Conservation (phyloP, 192 early-diverging fungal species). For the Rhizophlyctis rosea region DNA sequence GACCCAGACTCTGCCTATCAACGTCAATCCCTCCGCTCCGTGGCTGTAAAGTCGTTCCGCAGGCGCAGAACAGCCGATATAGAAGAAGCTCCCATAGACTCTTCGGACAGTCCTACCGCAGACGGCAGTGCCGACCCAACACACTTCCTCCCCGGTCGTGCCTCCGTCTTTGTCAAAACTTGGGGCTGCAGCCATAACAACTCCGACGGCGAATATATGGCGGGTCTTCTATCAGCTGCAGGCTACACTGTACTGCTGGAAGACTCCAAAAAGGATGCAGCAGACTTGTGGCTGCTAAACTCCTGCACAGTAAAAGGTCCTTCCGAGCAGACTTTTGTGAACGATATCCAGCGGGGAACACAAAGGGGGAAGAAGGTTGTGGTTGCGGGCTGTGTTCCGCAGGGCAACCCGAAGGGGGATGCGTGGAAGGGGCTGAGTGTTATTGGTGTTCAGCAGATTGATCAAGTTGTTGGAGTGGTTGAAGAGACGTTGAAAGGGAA, state of each 20-base stretch:
- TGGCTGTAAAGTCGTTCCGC: neutral
- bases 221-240: conserved; percentile 46
- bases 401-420: conserved; percentile 32
- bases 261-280: conserved; percentile 29
- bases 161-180: conserved; percentile 47
- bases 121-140: neutral
- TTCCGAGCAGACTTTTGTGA: conserved; percentile 52
- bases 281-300: conserved; percentile 61
- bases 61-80: no score
- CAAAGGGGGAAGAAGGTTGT: conserved; percentile 51
- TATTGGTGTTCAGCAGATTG: conserved; percentile 61
- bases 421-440: conserved; percentile 46
- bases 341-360: conserved; percentile 47
- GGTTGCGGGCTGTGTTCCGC: conserved; percentile 59
- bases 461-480: conserved; percentile 56
- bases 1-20: neutral
- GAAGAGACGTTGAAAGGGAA: conserved; percentile 59
- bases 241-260: conserved; percentile 51
- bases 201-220: conserved; percentile 55
- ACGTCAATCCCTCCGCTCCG: neutral
- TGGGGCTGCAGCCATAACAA: conserved; percentile 50
- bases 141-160: conserved; percentile 46
- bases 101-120: neutral
- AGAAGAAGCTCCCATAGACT: no score
- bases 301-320: conserved; percentile 63